Percentiles rank a stretch among this genome's conserved stretches.
phyloP scores from a whole-genome alignment of 2,329 filamentous ascomycete genomes.

The Nemania diffusa region DNA sequence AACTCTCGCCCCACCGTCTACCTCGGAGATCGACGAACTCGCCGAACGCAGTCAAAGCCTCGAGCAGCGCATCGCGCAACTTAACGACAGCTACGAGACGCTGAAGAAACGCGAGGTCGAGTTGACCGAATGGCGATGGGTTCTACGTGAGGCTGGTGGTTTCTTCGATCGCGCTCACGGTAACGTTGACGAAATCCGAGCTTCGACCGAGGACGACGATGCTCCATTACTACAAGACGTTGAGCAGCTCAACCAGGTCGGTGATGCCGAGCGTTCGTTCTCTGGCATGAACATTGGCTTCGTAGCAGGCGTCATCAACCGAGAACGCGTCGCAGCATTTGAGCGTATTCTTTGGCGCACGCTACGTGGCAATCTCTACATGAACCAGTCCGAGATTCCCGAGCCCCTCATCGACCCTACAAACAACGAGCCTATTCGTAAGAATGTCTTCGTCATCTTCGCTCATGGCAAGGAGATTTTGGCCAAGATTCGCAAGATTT shows the following conservation, averaged over 20 bases:
- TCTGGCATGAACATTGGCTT: conserved; percentile 99
- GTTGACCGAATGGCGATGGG: conserved; percentile 98
- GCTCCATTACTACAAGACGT: conserved; percentile 93
- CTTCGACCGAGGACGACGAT: conserved; percentile 89
- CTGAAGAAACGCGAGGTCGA: conserved; percentile 98
- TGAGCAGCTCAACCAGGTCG: conserved; percentile 77
- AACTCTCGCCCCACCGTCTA: conserved; percentile 85
- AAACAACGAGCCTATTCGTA: conserved; percentile 90
- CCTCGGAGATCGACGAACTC: conserved; percentile 95
- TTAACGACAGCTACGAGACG: conserved; percentile 99
- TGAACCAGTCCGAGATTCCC: conserved; percentile 99
- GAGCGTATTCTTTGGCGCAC: conserved; percentile 98
- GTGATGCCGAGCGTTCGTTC: conserved; percentile 84
- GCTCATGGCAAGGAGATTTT: conserved; percentile 98
- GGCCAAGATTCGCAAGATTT: conserved; percentile 98
- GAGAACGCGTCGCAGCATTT: conserved; percentile 92
- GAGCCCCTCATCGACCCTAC: conserved; percentile 91
- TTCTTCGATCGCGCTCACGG: conserved; percentile 98
- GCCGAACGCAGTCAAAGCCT: conserved; percentile 91
- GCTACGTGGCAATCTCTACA: conserved; percentile 96
- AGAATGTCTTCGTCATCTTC: conserved; percentile 99
- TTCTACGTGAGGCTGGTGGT: conserved; percentile 91
- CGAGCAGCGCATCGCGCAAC: conserved; percentile 87
- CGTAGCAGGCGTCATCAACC: conserved; percentile 92
- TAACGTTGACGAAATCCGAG: conserved; percentile 94